A percentile compares a stretch with the other conserved stretches of the same genome.
Evolutionary conservation across 2,329 filamentous ascomycete species (phyloP).

Genomic region (Alternaria tenuissima): DNA sequence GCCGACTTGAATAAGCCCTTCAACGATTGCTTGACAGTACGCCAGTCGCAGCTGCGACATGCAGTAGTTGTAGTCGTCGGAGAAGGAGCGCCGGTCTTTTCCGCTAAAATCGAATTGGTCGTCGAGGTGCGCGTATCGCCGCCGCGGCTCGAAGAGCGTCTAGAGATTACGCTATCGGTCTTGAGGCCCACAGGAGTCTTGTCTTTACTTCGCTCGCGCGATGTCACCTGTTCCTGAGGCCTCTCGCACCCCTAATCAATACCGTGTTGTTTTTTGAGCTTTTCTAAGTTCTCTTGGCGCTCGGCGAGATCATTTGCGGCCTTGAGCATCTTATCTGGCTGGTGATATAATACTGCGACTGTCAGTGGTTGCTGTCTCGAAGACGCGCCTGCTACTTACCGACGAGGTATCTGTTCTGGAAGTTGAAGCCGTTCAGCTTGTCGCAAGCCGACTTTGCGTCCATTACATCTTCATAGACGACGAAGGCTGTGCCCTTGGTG

Average conservation of each 20-base stretch:
- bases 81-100: slow-evolving; percentile 30
- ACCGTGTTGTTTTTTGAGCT: slow-evolving; percentile 95
- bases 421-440: slow-evolving; percentile 99
- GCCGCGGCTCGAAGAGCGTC: slow-evolving; percentile 36
- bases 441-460: slow-evolving; percentile 99
- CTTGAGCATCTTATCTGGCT: slow-evolving; percentile 80
- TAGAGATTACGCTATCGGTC: slow-evolving; percentile 38
- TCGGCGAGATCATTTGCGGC: slow-evolving; percentile 93
- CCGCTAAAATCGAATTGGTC: slow-evolving; percentile 35
- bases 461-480: slow-evolving; percentile 99
- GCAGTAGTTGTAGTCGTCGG: slow-evolving; percentile 24
- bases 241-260: slow-evolving; percentile 78
- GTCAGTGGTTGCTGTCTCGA: slow-evolving; percentile 13
- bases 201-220: slow-evolving; percentile 41
- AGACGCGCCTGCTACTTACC: slow-evolving; percentile 64
- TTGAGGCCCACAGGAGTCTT: slow-evolving; percentile 50
- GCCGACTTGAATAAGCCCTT: slow-evolving; percentile 46
- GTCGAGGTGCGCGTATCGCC: slow-evolving; percentile 32
- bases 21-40: slow-evolving; percentile 40
- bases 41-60: slow-evolving; percentile 45
- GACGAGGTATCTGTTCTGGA: slow-evolving; percentile 98
- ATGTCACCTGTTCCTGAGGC: slow-evolving; percentile 57
- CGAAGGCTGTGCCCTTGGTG: slow-evolving; percentile 98
- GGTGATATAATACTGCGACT: slow-evolving; percentile 72
- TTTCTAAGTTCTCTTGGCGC: slow-evolving; percentile 96